phyloP scores from a whole-genome alignment of 805 yeast species.

The Spencermartinsiella europaea region DNA sequence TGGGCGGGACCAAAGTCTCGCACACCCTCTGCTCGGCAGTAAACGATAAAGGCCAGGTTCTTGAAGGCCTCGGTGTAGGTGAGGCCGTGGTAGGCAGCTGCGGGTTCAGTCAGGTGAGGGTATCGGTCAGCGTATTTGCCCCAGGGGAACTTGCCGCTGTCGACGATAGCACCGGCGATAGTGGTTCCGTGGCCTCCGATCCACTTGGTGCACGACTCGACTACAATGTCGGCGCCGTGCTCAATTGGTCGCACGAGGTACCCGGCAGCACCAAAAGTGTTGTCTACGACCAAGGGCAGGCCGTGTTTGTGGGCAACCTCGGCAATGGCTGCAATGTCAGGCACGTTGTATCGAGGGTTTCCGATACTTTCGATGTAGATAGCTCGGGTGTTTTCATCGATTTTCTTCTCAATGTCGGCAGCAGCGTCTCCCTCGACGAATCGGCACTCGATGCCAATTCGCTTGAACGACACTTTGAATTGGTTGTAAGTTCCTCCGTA shows the following conservation, averaged over 20 bases:
- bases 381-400: constrained; percentile 85
- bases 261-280: constrained; percentile 97
- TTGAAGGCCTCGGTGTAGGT: constrained; percentile 79
- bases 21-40: constrained; percentile 74
- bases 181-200: constrained; percentile 97
- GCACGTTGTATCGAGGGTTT: constrained; percentile 87
- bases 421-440: constrained; percentile 75
- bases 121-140: constrained; percentile 74
- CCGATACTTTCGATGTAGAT: constrained; percentile 87
- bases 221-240: constrained; percentile 86
- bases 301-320: constrained; percentile 81
- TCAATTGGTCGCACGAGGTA: constrained; percentile 77
- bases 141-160: constrained; percentile 93
- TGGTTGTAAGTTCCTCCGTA: constrained; percentile 98
- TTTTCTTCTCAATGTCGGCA: constrained; percentile 65
- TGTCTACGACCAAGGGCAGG: constrained; percentile 86
- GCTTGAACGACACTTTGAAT: constrained; percentile 85
- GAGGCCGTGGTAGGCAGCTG: constrained; percentile 91
- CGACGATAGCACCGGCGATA: constrained; percentile 85
- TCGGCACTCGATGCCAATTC: constrained; percentile 79
- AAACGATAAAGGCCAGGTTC: constrained; percentile 69
- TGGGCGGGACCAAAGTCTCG: constrained; percentile 90
- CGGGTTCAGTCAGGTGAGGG: constrained; percentile 88
- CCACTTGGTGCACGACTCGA: constrained; percentile 96
- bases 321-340: constrained; percentile 76